phyloP scores from a whole-genome alignment of 73 alveolate species.

The Tetrahymena malaccensis region DNA sequence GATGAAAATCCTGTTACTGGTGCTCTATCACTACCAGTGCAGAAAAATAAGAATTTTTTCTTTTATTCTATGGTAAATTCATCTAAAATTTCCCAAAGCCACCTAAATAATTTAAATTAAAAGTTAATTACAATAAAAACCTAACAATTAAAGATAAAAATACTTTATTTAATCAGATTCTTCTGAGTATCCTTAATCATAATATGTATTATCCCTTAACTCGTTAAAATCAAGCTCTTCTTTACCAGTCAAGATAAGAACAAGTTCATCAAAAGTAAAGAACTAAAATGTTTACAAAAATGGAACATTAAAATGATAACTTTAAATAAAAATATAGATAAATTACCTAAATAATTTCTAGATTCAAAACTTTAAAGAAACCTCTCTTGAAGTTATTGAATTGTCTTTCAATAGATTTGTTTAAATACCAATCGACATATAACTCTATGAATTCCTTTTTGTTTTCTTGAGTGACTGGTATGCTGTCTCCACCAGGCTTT shows the following conservation, averaged over 20 bases:
- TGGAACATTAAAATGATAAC: not conserved
- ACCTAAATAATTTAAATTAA: not conserved
- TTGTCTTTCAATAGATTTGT: constrained; percentile 59
- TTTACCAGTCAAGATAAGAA: constrained; percentile 1
- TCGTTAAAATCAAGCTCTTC: constrained; percentile 7
- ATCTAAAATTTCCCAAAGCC: constrained; percentile 73
- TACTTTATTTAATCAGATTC: constrained; percentile 25
- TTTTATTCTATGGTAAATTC: constrained; percentile 44
- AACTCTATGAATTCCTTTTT: constrained; percentile 84
- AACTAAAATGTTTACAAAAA: not conserved
- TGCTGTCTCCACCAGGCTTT: constrained; percentile 69
- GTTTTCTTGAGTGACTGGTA: constrained; percentile 72
- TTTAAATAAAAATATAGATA: not conserved
- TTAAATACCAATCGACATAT: constrained; percentile 78
- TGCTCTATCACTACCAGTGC: constrained; percentile 72
- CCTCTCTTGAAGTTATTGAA: constrained; percentile 51
- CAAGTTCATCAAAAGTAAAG: constrained; percentile 17
- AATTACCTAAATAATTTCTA: constrained; percentile 18
- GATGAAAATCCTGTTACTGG: constrained; percentile 68
- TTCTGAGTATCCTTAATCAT: constrained; percentile 19
- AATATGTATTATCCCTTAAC: not conserved
- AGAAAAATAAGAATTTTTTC: constrained; percentile 57
- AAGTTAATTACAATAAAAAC: not conserved
- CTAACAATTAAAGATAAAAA: not conserved
- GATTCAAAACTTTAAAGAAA: constrained; percentile 12